These are phyloP conservation scores for Eucalyptus dawsonii DNA, from an alignment of 345 rosid genomes.

Conservation along the genomic window DNA sequence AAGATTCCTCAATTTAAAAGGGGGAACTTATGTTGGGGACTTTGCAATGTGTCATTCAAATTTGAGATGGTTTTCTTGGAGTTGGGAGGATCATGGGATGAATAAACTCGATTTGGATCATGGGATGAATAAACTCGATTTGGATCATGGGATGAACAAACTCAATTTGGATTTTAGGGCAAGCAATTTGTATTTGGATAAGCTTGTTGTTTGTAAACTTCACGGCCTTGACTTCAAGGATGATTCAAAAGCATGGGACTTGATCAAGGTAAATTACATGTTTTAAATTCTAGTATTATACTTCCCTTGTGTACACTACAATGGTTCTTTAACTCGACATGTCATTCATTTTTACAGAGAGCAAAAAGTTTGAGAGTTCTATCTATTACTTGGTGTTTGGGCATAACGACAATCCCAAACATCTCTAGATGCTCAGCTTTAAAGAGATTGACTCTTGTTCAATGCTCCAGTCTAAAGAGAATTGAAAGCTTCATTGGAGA, in stretches of 20 bases:
- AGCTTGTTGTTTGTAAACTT: background rate
- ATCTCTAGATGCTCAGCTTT: too few relatives aligned
- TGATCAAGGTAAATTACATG: background rate
- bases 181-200: fast-evolving
- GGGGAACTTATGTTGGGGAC: fast-evolving
- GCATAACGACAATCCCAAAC: too few relatives aligned
- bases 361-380: fast-evolving
- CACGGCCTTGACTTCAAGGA: fast-evolving
- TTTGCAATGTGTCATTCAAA: fast-evolving
- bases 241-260: background rate
- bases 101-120: background rate
- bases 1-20: fast-evolving
- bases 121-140: too few relatives aligned
- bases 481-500: too few relatives aligned
- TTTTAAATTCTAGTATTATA: background rate
- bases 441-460: too few relatives aligned
- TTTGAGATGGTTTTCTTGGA: too few relatives aligned
- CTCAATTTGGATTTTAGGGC: background rate
- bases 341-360: too few relatives aligned
- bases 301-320: fast-evolving
- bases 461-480: too few relatives aligned
- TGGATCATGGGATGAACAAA: background rate
- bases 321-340: too few relatives aligned
- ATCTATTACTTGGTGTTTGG: fast-evolving
- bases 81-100: too few relatives aligned